phyloP scores from a whole-genome alignment of 441 rosid species.

The Arabidopsis lyrata region DNA sequence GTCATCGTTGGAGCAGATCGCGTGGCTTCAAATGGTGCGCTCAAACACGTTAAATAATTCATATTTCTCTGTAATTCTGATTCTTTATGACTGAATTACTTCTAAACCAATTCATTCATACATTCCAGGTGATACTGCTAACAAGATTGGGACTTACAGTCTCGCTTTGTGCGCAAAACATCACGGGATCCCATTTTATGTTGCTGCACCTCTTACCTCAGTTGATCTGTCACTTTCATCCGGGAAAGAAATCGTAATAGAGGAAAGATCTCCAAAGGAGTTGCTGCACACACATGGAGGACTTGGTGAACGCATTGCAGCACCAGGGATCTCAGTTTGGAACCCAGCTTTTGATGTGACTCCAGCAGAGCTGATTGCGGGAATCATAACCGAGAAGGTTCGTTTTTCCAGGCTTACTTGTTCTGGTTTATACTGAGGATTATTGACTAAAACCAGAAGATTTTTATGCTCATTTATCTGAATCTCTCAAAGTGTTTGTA shows the following conservation, averaged over 20 bases:
- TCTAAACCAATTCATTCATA: conserved; percentile 2
- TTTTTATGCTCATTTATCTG: neutral
- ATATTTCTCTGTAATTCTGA: conserved; percentile 10
- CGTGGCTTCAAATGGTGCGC: conserved; percentile 84
- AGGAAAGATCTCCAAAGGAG: conserved; percentile 82
- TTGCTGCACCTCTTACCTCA: conserved; percentile 93
- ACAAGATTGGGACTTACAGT: conserved; percentile 96
- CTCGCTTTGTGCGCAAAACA: conserved; percentile 80
- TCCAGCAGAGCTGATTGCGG: conserved; percentile 76
- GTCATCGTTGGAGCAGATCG: conserved; percentile 96
- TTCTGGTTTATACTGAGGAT: neutral
- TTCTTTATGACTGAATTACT: neutral
- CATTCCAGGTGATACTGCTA: conserved; percentile 85
- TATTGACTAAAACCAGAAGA: neutral
- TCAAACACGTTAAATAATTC: conserved; percentile 8
- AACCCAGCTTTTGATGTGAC: conserved; percentile 96
- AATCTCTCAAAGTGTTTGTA: neutral
- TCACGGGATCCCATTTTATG: conserved; percentile 78
- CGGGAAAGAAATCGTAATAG: conserved; percentile 78
- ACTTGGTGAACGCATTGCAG: conserved; percentile 93
- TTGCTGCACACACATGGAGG: conserved; percentile 78
- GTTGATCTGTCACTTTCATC: conserved; percentile 75
- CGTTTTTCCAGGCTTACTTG: conserved; percentile 5
- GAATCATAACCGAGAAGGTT: conserved; percentile 89
- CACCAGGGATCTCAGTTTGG: conserved; percentile 87